Evolutionary conservation across 2,329 filamentous ascomycete genomes (phyloP).

Genomic region (Aspergillus texensis): DNA sequence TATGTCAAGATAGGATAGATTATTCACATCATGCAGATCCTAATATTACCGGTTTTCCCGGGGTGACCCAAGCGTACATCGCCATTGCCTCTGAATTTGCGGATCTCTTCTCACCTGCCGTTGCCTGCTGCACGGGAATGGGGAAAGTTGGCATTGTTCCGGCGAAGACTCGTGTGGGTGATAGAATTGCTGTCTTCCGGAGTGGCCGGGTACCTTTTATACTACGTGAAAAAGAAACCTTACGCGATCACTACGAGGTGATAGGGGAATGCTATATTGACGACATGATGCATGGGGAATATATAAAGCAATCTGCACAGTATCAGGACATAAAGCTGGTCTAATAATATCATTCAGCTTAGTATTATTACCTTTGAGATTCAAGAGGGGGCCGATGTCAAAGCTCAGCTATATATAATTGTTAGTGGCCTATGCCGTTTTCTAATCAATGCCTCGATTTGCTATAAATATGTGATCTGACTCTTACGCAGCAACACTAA

Average conservation of each 20-base stretch:
- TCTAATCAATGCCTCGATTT: too few species aligned
- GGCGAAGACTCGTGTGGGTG: neutral
- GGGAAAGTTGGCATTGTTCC: neutral
- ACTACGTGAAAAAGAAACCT: neutral
- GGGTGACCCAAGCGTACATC: neutral
- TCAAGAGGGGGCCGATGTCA: too few species aligned
- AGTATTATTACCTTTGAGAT: too few species aligned
- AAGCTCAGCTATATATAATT: too few species aligned
- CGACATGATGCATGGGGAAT: neutral
- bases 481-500: too few species aligned
- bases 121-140: neutral
- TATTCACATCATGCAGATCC: too few species aligned
- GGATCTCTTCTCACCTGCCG: neutral
- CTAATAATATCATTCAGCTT: too few species aligned
- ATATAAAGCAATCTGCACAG: neutral
- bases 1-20: too few species aligned
- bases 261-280: neutral
- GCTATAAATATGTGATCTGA: too few species aligned
- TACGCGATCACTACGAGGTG: neutral
- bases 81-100: neutral
- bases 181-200: neutral
- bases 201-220: neutral
- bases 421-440: too few species aligned
- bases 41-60: too few species aligned
- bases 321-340: too few species aligned